These are phyloP conservation scores for Ascoidea rubescens DNA, from an alignment of 805 yeast genomes.

Conservation along the genomic window DNA sequence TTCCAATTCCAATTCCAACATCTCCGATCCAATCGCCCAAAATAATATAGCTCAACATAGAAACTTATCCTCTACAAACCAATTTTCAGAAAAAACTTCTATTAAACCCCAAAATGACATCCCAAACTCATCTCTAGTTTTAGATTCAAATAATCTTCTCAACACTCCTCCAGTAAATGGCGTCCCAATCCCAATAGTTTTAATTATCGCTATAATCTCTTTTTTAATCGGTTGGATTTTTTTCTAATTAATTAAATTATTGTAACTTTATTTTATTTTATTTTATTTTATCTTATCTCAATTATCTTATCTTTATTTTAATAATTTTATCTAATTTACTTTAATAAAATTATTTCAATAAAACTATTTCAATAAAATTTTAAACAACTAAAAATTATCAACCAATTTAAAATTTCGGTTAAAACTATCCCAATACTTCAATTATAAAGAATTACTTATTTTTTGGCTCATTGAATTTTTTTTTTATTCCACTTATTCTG, in stretches of 20 bases:
- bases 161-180: constrained; percentile 23
- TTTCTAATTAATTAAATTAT: constrained; percentile 23
- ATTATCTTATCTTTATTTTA: no score
- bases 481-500: no score
- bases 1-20: constrained; percentile 12
- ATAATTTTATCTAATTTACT: no score
- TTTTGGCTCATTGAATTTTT: no score
- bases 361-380: no score
- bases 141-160: no score
- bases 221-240: constrained; percentile 60
- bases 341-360: no score
- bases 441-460: no score
- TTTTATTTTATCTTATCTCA: neutral
- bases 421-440: no score
- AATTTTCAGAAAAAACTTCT: neutral
- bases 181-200: constrained; percentile 40
- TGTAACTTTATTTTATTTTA: constrained; percentile 1
- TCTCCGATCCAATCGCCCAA: neutral
- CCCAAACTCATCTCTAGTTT: neutral
- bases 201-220: constrained; percentile 38
- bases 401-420: no score
- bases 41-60: constrained; percentile 2
- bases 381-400: no score
- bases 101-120: neutral
- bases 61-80: neutral